Evolutionary conservation across 257 asterid species (phyloP), one percentile per base, ranked within the genome.

Genomic region (Avicennia marina): DNA sequence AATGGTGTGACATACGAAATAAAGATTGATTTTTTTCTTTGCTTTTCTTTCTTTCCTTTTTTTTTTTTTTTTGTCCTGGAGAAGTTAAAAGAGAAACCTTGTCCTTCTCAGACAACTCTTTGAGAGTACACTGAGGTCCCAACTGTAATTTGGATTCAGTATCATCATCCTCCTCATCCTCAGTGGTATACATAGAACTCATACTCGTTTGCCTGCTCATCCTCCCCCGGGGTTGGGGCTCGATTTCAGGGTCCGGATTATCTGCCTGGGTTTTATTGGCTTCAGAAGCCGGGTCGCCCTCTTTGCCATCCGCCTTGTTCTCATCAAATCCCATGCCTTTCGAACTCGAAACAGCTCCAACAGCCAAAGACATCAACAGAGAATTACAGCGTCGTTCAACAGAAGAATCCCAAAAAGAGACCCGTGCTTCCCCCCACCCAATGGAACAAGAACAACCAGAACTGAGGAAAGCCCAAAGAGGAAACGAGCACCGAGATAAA

Each of bases 101-200:
- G 69, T 82, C 90, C 50, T 79, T 82, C 63, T 82, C 90, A 53
- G 70, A 81, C 20, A 73, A 72, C 55, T 76, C 90, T 52, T 82
- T 82, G 78, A 82, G 86, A 53, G 90, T 76, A 56, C 65, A 73
- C 61, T 82, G 83, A 58, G 90, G 90, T 5, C 90, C 90, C 77
- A 82, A 64, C 64, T 76, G 82, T 36, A 82, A 68, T 65, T 72
- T 79, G 11, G 69, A 72, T 13, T 73, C 78, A 49, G 57, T 25
- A 11, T 82, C 90, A 6, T 82, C 86, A 11, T 82, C 86, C 12
- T 82, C 90, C 41, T 82, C 90, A 41, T 81, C 81, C 75, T 76
- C 89, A 12, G 90, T 82, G 1, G 86, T 70, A 33, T 79, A 79
- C 22, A 79, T 54, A 25, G 90, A 82, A 21, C 69, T 55, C 67